These are phyloP conservation scores for Hippophae rhamnoides DNA, from an alignment of 306 rosid genomes.

Conservation along the genomic window DNA sequence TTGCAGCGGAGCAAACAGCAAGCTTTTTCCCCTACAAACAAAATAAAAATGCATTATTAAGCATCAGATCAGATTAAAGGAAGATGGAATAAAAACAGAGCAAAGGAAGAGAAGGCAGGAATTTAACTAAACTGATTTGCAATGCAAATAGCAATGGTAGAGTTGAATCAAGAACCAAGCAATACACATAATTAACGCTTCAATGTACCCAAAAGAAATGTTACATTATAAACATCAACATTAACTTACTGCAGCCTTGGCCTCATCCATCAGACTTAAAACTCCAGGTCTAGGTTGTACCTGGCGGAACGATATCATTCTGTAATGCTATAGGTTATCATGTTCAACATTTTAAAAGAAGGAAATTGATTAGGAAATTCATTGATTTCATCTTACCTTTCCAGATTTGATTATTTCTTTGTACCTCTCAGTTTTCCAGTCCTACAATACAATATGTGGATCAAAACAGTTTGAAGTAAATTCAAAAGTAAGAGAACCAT, in stretches of 20 bases:
- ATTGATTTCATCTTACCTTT: conserved; percentile 45
- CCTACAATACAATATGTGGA: conserved; percentile 40
- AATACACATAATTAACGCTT: conserved; percentile 11
- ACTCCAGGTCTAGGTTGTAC: conserved; percentile 95
- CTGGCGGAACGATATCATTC: conserved; percentile 27
- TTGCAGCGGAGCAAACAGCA: conserved; percentile 96
- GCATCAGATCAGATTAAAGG: not conserved
- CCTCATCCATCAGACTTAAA: conserved; percentile 86
- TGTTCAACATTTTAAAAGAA: not conserved
- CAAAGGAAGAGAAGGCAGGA: not conserved
- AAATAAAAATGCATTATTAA: conserved; percentile 9
- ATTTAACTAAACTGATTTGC: not conserved
- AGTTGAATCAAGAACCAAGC: conserved; percentile 9
- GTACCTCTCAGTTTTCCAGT: conserved; percentile 96
- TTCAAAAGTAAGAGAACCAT: not conserved
- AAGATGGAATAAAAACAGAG: not conserved
- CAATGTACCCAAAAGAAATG: conserved; percentile 7
- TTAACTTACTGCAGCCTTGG: conserved; percentile 76
- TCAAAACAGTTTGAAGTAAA: conserved; percentile 6
- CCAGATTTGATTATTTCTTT: conserved; percentile 95
- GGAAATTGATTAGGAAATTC: conserved; percentile 5
- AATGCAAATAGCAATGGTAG: conserved; percentile 5
- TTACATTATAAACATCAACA: conserved; percentile 11
- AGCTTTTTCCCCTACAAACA: conserved; percentile 65
- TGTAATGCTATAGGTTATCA: not conserved